Base-by-base conservation (phyloP, 768 basidiomycete genomes). In the Termitomyces titanicus region DNA sequence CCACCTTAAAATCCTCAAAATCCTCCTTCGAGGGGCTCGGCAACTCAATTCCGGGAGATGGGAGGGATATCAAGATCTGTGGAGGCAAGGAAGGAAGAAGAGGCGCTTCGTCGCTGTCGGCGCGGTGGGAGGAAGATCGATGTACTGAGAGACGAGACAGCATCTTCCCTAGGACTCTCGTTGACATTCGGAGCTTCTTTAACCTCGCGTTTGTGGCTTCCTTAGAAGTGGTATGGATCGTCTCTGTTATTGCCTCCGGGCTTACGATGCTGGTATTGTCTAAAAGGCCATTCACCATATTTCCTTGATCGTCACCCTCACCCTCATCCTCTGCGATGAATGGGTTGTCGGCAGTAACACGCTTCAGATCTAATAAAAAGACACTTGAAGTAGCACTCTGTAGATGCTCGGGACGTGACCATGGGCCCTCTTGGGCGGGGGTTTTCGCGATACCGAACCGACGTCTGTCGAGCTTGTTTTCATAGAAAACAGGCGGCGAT, bases 371-470 rank as follows among this genome's bases (percentile, higher is more conserved):
- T 18, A 59, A 37, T 7, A 45, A 24, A 35, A 58, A 57, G 10
- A 56, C 35, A 20, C 44, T 33, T 22, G 37, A 29, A 34, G n/a
- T 42, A 9, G 63, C 11, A 24, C 47, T 61, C 39, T 20, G 46
- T 22, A 38, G 27, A 34, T 40, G 45, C 9, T 34, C 33, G 10
- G 44, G 29, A 18, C 45, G 49, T 1, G 38, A 55, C 63, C 63
- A 64, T 3, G 61, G 58, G 3, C 61, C 58, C 9, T 58, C 61
- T 27, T 54, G 48, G 18, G 54, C 44, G 13, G 66, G 63, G 22
- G 63, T 67, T 11, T 57, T 47, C 18, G 59, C 60, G 12, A 67
- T 47, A 13, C 42, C 64, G 39, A 64, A 66, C 2, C 64, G 60
- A 22, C 64, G 61, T 15, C 60, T 48, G 29, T 67, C 58, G 40